Evolutionary conservation across 2,329 filamentous ascomycete genomes (phyloP), one percentile per base, ranked within the genome.

Genomic region (Colletotrichum phormii): DNA sequence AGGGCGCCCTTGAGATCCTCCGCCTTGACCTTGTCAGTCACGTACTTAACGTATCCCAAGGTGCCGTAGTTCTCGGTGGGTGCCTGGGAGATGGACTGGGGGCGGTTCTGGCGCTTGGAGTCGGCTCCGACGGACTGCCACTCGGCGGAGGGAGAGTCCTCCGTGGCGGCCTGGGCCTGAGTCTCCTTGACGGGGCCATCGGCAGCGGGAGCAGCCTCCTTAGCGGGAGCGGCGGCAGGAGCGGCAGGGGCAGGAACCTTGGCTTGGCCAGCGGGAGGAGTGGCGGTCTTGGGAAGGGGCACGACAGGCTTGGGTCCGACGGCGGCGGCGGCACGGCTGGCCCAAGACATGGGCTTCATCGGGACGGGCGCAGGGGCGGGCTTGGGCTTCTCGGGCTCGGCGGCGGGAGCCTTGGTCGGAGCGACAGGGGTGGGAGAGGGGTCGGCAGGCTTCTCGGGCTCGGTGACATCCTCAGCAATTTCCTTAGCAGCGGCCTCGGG

Each of bases 31-130:
- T 95, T 95, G 42, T 97, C 95, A 62, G 92, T 96, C 62, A 98
- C 96, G 78, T 96, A 97, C 88, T 98, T 98, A 83, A 99, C 95
- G 83, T 98, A 98, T 24, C 93, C 97, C 77, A 95, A 90, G 66
- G 92, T 92, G 74, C 90, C 90, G 75, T 96, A 93, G 79, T 94
- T 93, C 79, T 95, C 93, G 59, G 85, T 81, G n/a, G 85, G 83
- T 31, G 87, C 82, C 63, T 86, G 86, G 68, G 90, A 87, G 77
- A 90, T 87, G 67, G 91, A 90, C 82, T 94, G 92, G 64, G 89
- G 90, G 75, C 94, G 91, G 78, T 92, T 92, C 81, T 97, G 94
- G 80, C 94, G 92, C 88, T 97, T 97, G 78, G 93, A 93, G 83
- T 97, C 93, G 68, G 91, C 89, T 71, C 93, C 92, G 67, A 94